Base-by-base conservation (phyloP, 306 rosid species). In the Coriaria nepalensis region DNA sequence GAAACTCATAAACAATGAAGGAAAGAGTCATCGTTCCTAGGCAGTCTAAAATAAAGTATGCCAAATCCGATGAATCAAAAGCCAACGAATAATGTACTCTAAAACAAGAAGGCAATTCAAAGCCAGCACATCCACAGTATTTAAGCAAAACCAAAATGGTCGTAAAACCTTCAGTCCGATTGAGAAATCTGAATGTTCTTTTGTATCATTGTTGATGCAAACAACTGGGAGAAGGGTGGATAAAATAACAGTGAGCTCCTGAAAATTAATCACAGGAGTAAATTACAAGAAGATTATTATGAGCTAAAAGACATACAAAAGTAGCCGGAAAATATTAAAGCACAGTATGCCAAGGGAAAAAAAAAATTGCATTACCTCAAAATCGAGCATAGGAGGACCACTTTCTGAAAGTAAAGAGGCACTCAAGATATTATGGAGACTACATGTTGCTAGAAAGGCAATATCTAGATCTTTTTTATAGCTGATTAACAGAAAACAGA, bases 371-470 rank as follows among this genome's bases (percentile, higher is more conserved):
- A 63, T 61, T 74, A 88, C 96, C 94, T 80, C 96, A 78, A 88
- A 88, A 72, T 88, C 96, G 74, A 88, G 85, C 74, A 88, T 65
- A 43, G 94, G 96, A 69, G 96, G 94, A 45, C 96, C 96, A 64
- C 79, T 83, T 63, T 88, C 94, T 9, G 96, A 76, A 14, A 73
- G 71, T 65, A 88, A 63, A 61, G 94, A 73, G 47, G 86, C 81
- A 64, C 67, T 69, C 73, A 88, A 81, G 67, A 88, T 75, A 70
- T 75, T 78, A 61, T 88, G 73, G 62, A 88, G 93, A 78, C 96
- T 83, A 54, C 78, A 74, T 34, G 96, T 88, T 49, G 94, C 86
- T 59, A 88, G 56, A 49, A 78, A 80, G 45, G 94, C 77, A 52
- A 78, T 62, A 54, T 88, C 88, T 56, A 73, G 96, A 63, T 83